Base-by-base conservation (phyloP, 805 yeast species). In the Metschnikowia hibisci region DNA sequence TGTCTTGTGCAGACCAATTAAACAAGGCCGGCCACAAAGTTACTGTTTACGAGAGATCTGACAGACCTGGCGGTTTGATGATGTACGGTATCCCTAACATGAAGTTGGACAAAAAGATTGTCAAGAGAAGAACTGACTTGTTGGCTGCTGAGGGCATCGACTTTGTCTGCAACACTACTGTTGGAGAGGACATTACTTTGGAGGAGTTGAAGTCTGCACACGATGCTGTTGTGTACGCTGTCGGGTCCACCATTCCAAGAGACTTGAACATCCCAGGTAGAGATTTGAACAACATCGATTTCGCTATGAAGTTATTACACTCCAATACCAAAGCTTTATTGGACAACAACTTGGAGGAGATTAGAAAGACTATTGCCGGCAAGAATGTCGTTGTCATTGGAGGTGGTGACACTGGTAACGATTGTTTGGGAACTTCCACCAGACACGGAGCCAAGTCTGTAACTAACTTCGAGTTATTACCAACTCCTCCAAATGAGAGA, bases 341-440 rank as follows among this genome's bases (percentile, higher is more conserved):
- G 53, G 87, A 84, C 45, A 82, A 82, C 54, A 78, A 85, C 57
- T 74, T 93, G 64, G 93, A 82, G 50, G 84, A 81, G 44, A 84
- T 91, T 46, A 79, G 84, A 53, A 71, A 76, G 52, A 75, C 77
- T 48, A 65, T 91, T 47, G 80, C 76, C 48, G 98, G 93, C 55
- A 93, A 91, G 76, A 75, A 86, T 51, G 98, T 91, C 44, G 82
- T 91, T 58, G 98, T 91, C 43, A 91, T 91, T 73, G 99, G 99
- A 60, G 99, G 99, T 74, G 99, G 99, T 80, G 99, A 91, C 67
- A 91, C 98, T 28, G 99, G 99, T 80, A 91, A 91, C 63, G 99
- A 91, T 76, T 91, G 98, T 79, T 77, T 91, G 60, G 98, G 98
- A 69, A 91, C 99, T 34, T 80, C 96, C 16, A 90, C 93, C 30